Percentiles rank a stretch among this genome's conserved stretches.
phyloP scores from a whole-genome alignment of 306 rosid genomes.

The Pterocarpus santalinus region DNA sequence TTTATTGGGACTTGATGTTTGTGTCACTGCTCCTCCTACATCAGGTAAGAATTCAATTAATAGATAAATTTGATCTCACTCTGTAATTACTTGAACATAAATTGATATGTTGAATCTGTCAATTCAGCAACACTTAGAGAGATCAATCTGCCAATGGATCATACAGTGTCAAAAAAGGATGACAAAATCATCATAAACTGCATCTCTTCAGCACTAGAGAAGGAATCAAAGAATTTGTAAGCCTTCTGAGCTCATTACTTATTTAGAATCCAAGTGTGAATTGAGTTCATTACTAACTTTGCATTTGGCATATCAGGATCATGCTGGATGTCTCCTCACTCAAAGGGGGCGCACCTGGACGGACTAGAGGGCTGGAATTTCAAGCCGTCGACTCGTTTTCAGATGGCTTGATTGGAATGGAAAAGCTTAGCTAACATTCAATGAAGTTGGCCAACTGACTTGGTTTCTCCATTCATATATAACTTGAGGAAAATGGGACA shows the following conservation, averaged over 20 bases:
- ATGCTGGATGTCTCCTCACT: constrained; percentile 76
- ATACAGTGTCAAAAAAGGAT: constrained; percentile 63
- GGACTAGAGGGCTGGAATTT: constrained; percentile 86
- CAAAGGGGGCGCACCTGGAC: constrained; percentile 91
- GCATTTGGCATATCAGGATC: constrained; percentile 62
- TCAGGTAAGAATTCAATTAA: constrained; percentile 59
- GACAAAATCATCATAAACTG: constrained; percentile 67
- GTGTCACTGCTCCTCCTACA: constrained; percentile 48
- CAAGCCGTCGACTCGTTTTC: constrained; percentile 56
- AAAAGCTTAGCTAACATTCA: constrained; percentile 59
- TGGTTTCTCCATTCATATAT: constrained; percentile 48
- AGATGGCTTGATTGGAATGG: constrained; percentile 53
- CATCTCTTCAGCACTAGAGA: constrained; percentile 58
- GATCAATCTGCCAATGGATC: constrained; percentile 65
- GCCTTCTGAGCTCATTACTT: constrained; percentile 42
- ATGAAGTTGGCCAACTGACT: constrained; percentile 56
- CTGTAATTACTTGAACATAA: background rate
- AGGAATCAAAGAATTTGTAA: constrained; percentile 71
- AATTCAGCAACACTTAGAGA: constrained; percentile 63
- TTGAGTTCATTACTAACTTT: constrained; percentile 12
- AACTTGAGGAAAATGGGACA: constrained; percentile 28
- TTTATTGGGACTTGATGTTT: constrained; percentile 78
- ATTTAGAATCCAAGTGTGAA: background rate
- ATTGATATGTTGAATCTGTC: constrained; percentile 34
- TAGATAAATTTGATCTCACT: background rate